Conservation (phyloP, 768 basidiomycete species). For the Boletus barrowsii region DNA sequence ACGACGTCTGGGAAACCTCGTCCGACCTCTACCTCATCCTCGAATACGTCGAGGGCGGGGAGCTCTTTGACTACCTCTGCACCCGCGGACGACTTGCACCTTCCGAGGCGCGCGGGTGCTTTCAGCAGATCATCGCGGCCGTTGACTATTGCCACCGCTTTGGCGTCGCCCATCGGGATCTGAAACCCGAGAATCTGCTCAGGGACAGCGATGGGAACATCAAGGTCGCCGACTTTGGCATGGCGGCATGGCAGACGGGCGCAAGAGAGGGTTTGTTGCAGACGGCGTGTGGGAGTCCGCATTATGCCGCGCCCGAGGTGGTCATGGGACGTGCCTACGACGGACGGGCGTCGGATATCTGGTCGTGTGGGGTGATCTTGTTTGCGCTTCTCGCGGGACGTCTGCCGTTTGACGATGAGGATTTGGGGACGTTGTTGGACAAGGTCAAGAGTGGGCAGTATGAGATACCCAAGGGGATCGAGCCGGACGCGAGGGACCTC, state of each 20-base stretch:
- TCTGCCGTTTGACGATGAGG: slow-evolving; percentile 93
- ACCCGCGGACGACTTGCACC: slow-evolving; percentile 67
- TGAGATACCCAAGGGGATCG: slow-evolving; percentile 70
- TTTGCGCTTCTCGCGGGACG: slow-evolving; percentile 83
- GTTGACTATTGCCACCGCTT: slow-evolving; percentile 93
- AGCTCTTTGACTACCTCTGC: slow-evolving; percentile 91
- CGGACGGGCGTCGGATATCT: slow-evolving; percentile 87
- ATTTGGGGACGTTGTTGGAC: slow-evolving; percentile 69
- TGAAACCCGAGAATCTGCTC: slow-evolving; percentile 93
- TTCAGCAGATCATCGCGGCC: slow-evolving; percentile 90
- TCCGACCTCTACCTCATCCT: slow-evolving; percentile 86
- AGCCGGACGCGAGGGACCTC: slow-evolving; percentile 69
- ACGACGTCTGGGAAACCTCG: slow-evolving; percentile 96
- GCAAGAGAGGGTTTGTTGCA: slow-evolving; percentile 56
- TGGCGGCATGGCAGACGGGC: slow-evolving; percentile 86
- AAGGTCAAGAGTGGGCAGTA: slow-evolving; percentile 76
- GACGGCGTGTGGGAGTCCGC: slow-evolving; percentile 92
- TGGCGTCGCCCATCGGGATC: slow-evolving; percentile 90
- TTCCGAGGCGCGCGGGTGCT: slow-evolving; percentile 77
- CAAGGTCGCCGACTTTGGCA: slow-evolving; percentile 97
- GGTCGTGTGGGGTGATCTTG: slow-evolving; percentile 95
- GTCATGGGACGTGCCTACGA: slow-evolving; percentile 80
- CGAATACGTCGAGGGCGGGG: slow-evolving; percentile 93
- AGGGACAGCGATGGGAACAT: slow-evolving; percentile 81
- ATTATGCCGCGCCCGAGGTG: slow-evolving; percentile 93